phyloP scores from a whole-genome alignment of 2,329 filamentous ascomycete species.

The Colletotrichum scovillei region DNA sequence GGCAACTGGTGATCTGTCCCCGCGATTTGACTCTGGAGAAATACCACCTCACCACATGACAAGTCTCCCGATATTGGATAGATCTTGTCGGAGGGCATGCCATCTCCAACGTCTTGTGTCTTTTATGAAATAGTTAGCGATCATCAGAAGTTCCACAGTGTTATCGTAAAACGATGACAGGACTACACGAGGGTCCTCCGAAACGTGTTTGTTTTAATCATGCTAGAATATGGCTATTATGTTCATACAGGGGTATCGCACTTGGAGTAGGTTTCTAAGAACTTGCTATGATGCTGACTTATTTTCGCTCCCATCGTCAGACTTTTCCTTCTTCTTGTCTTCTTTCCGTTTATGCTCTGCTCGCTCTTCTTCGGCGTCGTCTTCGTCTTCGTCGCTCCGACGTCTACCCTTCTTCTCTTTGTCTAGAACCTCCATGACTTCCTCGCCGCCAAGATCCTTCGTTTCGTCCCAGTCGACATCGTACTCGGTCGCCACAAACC shows the following conservation, averaged over 20 bases:
- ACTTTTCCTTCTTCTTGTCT: slow-evolving; percentile 41
- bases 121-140: not conserved
- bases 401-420: slow-evolving; percentile 58
- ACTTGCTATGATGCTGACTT: slow-evolving; percentile 15
- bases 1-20: not conserved
- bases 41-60: not conserved
- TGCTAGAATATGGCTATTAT: slow-evolving; percentile 2
- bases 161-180: not conserved
- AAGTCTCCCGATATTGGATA: not conserved
- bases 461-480: slow-evolving; percentile 91
- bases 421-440: slow-evolving; percentile 68
- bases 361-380: slow-evolving; percentile 51
- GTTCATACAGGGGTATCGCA: slow-evolving; percentile 12
- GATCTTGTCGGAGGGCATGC: no score
- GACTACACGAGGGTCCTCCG: not conserved
- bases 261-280: not conserved
- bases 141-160: not conserved
- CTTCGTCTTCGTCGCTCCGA: slow-evolving; percentile 49
- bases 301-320: slow-evolving; percentile 33
- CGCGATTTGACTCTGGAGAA: no score
- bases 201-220: not conserved
- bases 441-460: slow-evolving; percentile 76
- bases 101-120: not conserved
- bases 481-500: slow-evolving; percentile 84
- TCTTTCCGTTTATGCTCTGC: slow-evolving; percentile 47